phyloP scores from a whole-genome alignment of 1,139 yeast species.

The Pichia sp. region DNA sequence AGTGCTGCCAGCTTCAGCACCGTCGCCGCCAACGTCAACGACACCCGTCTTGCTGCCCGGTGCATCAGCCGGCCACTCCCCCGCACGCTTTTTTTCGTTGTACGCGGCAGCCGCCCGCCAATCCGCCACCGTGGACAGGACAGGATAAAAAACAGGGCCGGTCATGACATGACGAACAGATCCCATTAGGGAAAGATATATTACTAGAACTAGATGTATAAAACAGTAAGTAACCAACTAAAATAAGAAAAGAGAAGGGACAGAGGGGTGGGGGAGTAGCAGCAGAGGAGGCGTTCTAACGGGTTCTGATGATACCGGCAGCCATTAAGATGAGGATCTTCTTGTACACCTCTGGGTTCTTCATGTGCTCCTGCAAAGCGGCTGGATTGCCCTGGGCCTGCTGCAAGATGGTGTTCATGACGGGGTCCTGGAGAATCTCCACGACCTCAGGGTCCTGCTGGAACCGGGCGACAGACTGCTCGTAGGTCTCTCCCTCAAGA shows the following conservation, averaged over 20 bases:
- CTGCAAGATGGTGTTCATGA: slow-evolving; percentile 89
- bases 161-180: background rate
- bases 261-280: no score
- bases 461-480: slow-evolving; percentile 88
- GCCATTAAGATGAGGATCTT: slow-evolving; percentile 89
- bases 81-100: background rate
- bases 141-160: background rate
- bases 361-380: slow-evolving; percentile 96
- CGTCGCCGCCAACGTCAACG: background rate
- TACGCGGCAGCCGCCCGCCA: background rate
- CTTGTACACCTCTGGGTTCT: slow-evolving; percentile 85
- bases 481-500: slow-evolving; percentile 87
- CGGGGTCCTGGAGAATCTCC: slow-evolving; percentile 88
- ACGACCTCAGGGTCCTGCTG: slow-evolving; percentile 93
- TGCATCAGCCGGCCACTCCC: background rate
- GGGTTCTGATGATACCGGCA: slow-evolving; percentile 94
- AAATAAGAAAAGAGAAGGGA: background rate
- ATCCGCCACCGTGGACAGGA: no score
- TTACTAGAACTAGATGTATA: slow-evolving; percentile 10
- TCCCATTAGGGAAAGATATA: background rate
- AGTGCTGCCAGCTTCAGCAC: no score
- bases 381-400: slow-evolving; percentile 97
- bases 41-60: no score
- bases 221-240: slow-evolving; percentile 1
- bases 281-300: slow-evolving; percentile 28